These are phyloP conservation scores for Cyberlindnera maclurae DNA, from an alignment of 805 yeast species.

Conservation along the genomic window DNA sequence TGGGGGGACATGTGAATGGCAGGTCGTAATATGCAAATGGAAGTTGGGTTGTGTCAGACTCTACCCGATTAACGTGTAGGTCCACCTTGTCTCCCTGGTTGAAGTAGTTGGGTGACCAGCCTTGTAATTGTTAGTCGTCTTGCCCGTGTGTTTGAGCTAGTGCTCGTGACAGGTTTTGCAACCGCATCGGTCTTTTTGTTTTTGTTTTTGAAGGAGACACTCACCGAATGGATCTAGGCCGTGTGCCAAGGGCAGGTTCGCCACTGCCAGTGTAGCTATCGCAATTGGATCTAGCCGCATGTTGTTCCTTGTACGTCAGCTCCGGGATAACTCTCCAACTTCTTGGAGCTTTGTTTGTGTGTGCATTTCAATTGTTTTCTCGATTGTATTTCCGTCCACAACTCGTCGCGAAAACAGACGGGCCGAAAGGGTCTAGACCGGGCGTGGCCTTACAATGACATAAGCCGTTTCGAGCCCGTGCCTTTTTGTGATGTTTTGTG, in stretches of 20 bases:
- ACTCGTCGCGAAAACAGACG: no score
- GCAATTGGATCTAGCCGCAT: no score
- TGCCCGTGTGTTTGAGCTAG: neutral
- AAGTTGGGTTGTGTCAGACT: slow-evolving; percentile 67
- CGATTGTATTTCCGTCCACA: no score
- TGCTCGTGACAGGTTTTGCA: neutral
- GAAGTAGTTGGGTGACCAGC: slow-evolving; percentile 33
- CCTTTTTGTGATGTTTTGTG: neutral
- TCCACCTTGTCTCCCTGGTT: slow-evolving; percentile 55
- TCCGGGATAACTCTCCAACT: no score
- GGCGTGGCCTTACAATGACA: no score
- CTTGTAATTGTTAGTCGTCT: slow-evolving; percentile 13
- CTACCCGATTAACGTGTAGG: slow-evolving; percentile 67
- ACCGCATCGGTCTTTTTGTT: neutral
- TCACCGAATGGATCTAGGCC: slow-evolving; percentile 22
- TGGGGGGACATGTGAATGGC: slow-evolving; percentile 75
- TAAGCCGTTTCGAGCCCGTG: no score
- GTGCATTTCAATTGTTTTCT: no score
- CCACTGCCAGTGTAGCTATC: no score
- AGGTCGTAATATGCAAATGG: slow-evolving; percentile 74
- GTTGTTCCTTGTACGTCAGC: no score
- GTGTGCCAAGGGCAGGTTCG: slow-evolving; percentile 1
- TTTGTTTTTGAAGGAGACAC: slow-evolving; percentile 3
- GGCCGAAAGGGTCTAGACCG: no score
- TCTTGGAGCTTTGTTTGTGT: no score